phyloP scores from a whole-genome alignment of 23 red algal genomes.

The Gracilariopsis chorda region DNA sequence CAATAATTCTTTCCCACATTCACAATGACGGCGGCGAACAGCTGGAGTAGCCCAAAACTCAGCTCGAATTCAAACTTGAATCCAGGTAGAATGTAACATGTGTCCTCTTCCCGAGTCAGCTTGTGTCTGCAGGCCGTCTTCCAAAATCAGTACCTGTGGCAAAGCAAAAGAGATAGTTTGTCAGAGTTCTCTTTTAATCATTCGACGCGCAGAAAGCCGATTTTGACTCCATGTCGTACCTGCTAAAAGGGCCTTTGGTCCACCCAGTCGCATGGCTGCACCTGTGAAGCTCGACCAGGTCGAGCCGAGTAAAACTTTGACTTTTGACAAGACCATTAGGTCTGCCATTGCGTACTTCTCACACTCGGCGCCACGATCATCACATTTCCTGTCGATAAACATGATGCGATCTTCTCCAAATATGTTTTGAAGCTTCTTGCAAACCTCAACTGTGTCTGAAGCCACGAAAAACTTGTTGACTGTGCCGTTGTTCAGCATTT shows the following conservation, averaged over 20 bases:
- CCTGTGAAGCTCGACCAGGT: constrained; percentile 85
- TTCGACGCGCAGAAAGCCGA: neutral
- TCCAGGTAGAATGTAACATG: too few relatives aligned
- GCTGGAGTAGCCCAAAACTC: too few relatives aligned
- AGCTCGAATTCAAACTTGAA: too few relatives aligned
- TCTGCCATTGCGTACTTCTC: constrained; percentile 78
- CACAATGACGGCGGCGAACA: too few relatives aligned
- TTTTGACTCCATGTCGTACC: neutral
- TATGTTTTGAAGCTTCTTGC: constrained; percentile 9
- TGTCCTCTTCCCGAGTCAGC: too few relatives aligned
- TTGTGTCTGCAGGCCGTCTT: neutral
- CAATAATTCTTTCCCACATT: too few relatives aligned
- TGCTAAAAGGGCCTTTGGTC: constrained; percentile 65
- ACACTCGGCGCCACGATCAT: constrained; percentile 51
- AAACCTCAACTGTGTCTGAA: constrained; percentile 52
- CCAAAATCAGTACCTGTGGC: constrained; percentile 12
- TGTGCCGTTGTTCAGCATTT: constrained; percentile 40
- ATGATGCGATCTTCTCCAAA: constrained; percentile 44
- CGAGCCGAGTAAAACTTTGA: constrained; percentile 60
- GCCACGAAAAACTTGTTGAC: constrained; percentile 67
- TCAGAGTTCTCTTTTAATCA: neutral
- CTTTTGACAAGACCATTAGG: constrained; percentile 56
- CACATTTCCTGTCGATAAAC: constrained; percentile 57
- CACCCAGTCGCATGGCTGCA: constrained; percentile 71
- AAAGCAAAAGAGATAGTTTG: neutral